phyloP scores from a whole-genome alignment of 345 rosid genomes.

The Brassica cretica region DNA sequence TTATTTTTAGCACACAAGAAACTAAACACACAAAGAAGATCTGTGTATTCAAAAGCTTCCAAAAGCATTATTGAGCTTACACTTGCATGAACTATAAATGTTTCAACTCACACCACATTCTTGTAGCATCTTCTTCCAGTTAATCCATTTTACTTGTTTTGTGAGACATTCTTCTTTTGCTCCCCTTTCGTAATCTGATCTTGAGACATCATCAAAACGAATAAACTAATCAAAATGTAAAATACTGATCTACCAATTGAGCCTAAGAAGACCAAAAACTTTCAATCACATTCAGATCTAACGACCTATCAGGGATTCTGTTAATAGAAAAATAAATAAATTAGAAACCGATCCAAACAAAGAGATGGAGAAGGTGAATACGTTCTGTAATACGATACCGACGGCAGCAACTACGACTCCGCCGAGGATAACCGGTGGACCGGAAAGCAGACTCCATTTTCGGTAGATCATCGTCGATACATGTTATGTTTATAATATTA shows the following conservation, averaged over 20 bases:
- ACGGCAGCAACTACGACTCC: slow-evolving; percentile 61
- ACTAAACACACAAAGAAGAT: slow-evolving; percentile 45
- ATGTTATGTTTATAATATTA: too few relatives aligned
- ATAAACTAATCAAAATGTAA: too few relatives aligned
- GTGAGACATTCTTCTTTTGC: background rate
- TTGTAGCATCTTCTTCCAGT: slow-evolving; percentile 11
- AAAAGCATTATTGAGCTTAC: background rate
- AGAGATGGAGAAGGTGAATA: slow-evolving; percentile 33
- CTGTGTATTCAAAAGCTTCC: background rate
- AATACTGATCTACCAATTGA: background rate
- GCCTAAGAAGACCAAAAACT: background rate
- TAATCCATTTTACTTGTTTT: slow-evolving; percentile 23
- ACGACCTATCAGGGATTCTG: background rate
- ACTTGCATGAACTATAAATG: background rate
- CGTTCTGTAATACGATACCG: slow-evolving; percentile 51
- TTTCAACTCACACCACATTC: background rate
- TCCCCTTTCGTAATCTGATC: background rate
- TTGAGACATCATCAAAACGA: too few relatives aligned
- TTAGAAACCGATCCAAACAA: background rate
- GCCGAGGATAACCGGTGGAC: slow-evolving; percentile 63
- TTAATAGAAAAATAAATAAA: too few relatives aligned
- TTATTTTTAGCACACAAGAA: slow-evolving; percentile 69
- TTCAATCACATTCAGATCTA: slow-evolving; percentile 7
- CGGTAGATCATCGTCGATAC: slow-evolving; percentile 66
- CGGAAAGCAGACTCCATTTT: slow-evolving; percentile 91